Evolutionary conservation across 306 rosid genomes (phyloP).

Genomic region (Echinosophora koreensis): DNA sequence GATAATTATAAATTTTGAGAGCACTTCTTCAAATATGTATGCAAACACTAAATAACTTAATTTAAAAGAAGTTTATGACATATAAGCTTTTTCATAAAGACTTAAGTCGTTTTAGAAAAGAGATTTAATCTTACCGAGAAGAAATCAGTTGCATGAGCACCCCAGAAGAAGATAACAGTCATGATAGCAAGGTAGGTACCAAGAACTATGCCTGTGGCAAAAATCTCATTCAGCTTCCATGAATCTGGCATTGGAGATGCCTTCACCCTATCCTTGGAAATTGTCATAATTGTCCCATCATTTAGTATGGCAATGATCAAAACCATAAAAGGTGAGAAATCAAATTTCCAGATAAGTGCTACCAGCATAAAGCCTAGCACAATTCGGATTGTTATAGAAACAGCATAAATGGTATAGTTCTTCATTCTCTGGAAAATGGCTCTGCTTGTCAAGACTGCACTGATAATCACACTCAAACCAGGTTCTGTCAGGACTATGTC

Average conservation of each 20-base stretch:
- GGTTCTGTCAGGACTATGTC: slow-evolving; percentile 86
- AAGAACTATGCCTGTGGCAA: slow-evolving; percentile 72
- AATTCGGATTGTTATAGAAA: slow-evolving; percentile 79
- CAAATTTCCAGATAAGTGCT: slow-evolving; percentile 82
- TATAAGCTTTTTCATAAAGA: not conserved
- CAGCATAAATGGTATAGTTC: slow-evolving; percentile 86
- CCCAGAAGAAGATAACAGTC: slow-evolving; percentile 84
- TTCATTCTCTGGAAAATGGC: slow-evolving; percentile 89
- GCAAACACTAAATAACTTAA: no score
- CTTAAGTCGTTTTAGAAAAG: not conserved
- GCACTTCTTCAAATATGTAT: no score
- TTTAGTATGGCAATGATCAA: slow-evolving; percentile 78
- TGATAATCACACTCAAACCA: slow-evolving; percentile 76
- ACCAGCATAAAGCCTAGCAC: slow-evolving; percentile 76
- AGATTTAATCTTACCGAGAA: slow-evolving; percentile 55
- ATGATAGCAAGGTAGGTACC: slow-evolving; percentile 78
- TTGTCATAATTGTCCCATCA: slow-evolving; percentile 94
- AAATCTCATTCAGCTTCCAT: slow-evolving; percentile 87
- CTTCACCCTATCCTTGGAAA: slow-evolving; percentile 81
- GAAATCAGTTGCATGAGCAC: slow-evolving; percentile 58
- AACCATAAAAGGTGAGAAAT: slow-evolving; percentile 90
- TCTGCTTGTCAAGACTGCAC: slow-evolving; percentile 83
- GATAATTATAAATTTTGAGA: no score
- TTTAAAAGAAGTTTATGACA: no score
- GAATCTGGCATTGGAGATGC: slow-evolving; percentile 86